Base-by-base conservation (phyloP, 1,139 yeast species). In the Debaryomyces robertsiae region DNA sequence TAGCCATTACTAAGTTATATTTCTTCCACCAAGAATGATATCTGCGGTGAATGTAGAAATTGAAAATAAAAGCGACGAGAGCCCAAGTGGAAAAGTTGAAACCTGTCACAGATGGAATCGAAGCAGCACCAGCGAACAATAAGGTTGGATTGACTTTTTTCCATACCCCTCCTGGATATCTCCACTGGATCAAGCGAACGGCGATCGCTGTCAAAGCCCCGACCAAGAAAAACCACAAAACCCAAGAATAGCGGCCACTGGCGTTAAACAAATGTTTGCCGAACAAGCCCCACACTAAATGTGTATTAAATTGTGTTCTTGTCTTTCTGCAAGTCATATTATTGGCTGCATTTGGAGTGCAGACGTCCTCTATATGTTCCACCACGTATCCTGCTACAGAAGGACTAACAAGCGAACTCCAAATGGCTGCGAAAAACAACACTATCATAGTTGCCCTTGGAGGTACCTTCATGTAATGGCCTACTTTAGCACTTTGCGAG, bases 401-500 rank as follows among this genome's bases (percentile, higher is more conserved):
- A 43, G 71, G 61, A 53, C 69, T 74, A 29, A 71, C 76, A 41
- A 70, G 55, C 27, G 67, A 63, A 42, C 73, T 69, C 77, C 77
- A 71, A 32, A 72, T 50, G 34, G 74, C 73, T 48, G 74, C 76
- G 49, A 69, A 49, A 43, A 75, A 57, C 58, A 76, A 81, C 22
- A 73, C 71, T 41, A 62, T 54, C 53, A 77, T 76, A 53, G 69
- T 51, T 54, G 63, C 48, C 42, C 74, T 61, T 36, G 81, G 81
- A 16, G 75, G 68, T 27, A 73, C 60, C 55, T 75, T 77, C 77
- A 76, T 71, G 59, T 77, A 77, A 48, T 75, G 73, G 29, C 80
- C 81, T 53, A 77, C 63, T 53, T 77, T 77, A 71, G 75, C 66
- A 58, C 77, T 81, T 56, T 75, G 77, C 27, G 75, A 74, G 49